Evolutionary conservation across 139 green algal species (phyloP).

Genomic region (Picochlorum sp.): DNA sequence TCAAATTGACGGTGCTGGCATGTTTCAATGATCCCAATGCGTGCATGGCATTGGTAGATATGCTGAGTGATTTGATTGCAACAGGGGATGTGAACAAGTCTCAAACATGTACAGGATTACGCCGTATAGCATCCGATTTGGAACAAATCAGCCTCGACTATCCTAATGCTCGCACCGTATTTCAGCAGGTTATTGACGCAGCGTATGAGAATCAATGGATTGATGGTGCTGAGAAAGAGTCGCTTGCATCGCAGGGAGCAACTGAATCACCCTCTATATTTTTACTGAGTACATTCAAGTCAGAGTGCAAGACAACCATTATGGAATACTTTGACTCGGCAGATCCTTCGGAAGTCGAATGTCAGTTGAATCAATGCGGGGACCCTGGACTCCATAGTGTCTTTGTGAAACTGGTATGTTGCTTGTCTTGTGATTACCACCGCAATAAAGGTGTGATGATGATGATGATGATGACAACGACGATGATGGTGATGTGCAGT

Average conservation of each 20-base stretch:
- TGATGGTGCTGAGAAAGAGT: constrained; percentile 7
- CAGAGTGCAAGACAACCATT: constrained; percentile 36
- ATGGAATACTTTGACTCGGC: constrained; percentile 75
- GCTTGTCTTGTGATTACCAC: too few species aligned
- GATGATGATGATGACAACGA: too few species aligned
- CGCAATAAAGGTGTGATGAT: too few species aligned
- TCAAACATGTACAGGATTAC: constrained; percentile 66
- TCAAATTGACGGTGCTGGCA: constrained; percentile 47
- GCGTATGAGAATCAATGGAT: constrained; percentile 20
- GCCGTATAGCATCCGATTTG: constrained; percentile 55
- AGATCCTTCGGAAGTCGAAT: constrained; percentile 52
- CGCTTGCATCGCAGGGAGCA: too few species aligned
- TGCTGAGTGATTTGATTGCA: constrained; percentile 49
- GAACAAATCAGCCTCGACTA: constrained; percentile 65
- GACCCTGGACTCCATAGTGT: constrained; percentile 81
- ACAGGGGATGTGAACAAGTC: constrained; percentile 45
- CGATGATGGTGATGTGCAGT: not conserved
- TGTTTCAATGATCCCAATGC: constrained; percentile 30
- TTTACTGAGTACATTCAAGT: constrained; percentile 52
- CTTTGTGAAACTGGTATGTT: constrained; percentile 69
- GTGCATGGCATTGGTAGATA: constrained; percentile 31
- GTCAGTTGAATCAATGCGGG: constrained; percentile 55
- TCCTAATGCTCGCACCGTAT: constrained; percentile 39
- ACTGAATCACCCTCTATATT: constrained; percentile 4
- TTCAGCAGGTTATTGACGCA: constrained; percentile 22